Base-by-base conservation (phyloP, 2,329 filamentous ascomycete genomes). In the Rutstroemia sp. region DNA sequence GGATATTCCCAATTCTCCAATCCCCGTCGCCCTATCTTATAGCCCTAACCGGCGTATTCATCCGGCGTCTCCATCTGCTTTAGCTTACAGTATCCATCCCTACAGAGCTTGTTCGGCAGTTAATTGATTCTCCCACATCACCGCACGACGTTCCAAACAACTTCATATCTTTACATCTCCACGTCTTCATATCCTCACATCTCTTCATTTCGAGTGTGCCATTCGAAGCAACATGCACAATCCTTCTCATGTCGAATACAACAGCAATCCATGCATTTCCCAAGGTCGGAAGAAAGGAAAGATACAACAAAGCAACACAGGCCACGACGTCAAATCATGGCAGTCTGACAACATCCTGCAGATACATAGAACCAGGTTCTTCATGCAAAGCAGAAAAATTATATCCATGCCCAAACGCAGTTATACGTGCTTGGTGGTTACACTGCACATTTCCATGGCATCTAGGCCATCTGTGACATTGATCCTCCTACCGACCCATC, bases 221-320 rank as follows among this genome's bases (percentile, higher is more conserved):
- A 34, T 34, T 42, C 16, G 17, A 45, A 40, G 23, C 12, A 40
- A 17, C 51, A 16, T 48, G 23, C 25, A 2, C 17, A 38, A n/a
- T 23, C 16, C 42, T 40, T 48, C 19, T 3, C 38, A 14, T 23
- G 5, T 34, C 27, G 42, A 48, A 25, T 48, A 54, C 51, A 48
- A 47, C 51, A 48, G 38, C 12, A 38, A 14, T 5, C 14, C n/a
- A 42, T 42, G 16, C 39, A 27, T 19, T 38, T 54, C 38, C 51
- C 44, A 10, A 54, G 38, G 34, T 48, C 51, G 44, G 51, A 48
- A 54, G 40, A 53, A 53, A 54, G 42, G 51, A 54, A 38, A 48
- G 51, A 48, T 48, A 54, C 17, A 54, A 25, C n/a, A 48, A 27
- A 54, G 21, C 34, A 54, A 34, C 27, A 19, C 42, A 48, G 30